These are phyloP conservation scores for Trametes versicolor DNA, from an alignment of 1,284 basidiomycete species.

Conservation along the genomic window DNA sequence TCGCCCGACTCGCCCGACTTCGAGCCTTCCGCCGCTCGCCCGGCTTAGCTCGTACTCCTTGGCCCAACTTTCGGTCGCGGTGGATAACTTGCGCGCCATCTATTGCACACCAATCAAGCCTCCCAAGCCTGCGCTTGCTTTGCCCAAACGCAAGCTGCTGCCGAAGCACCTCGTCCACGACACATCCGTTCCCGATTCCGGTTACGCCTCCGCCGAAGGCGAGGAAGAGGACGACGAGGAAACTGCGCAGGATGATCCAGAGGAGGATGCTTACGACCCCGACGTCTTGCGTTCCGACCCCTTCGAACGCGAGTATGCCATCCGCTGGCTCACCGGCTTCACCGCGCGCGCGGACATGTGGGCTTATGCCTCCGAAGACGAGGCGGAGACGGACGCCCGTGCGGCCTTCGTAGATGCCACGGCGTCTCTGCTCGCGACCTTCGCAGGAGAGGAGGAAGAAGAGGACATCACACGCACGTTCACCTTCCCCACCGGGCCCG, in stretches of 20 bases:
- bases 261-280: conserved; percentile 46
- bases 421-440: conserved; percentile 65
- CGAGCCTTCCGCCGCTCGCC: conserved; percentile 58
- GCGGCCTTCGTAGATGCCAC: conserved; percentile 59
- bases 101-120: conserved; percentile 50
- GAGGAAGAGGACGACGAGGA: conserved; percentile 50
- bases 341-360: conserved; percentile 66
- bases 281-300: conserved; percentile 57
- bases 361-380: conserved; percentile 46
- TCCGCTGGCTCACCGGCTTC: conserved; percentile 71
- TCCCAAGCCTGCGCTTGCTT: conserved; percentile 7
- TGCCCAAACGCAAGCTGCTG: conserved; percentile 28
- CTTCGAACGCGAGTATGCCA: conserved; percentile 62
- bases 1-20: conserved; percentile 48
- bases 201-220: conserved; percentile 71
- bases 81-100: conserved; percentile 53
- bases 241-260: conserved; percentile 42
- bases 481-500: conserved; percentile 50
- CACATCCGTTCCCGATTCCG: conserved; percentile 61
- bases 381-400: conserved; percentile 48
- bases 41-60: conserved; percentile 48
- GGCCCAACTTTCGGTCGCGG: conserved; percentile 46
- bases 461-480: conserved; percentile 63
- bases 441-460: conserved; percentile 52
- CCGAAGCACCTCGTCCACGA: conserved; percentile 49